Evolutionary conservation across 2,329 filamentous ascomycete species (phyloP), one percentile per base, ranked within the genome.

Genomic region (Septoria linicola): DNA sequence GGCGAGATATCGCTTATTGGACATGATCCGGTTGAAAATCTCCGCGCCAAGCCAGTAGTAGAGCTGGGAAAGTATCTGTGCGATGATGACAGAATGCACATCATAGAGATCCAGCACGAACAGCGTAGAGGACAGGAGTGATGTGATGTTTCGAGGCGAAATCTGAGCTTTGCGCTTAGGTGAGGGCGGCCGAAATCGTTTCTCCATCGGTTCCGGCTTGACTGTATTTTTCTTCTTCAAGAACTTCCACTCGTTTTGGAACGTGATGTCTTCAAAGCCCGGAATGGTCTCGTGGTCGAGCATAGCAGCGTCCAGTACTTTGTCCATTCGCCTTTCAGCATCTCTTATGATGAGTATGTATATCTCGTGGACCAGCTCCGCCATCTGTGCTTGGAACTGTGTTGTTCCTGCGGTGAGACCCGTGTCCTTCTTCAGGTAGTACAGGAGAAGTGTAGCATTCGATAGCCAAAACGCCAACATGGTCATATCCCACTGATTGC

Each of bases 51-150:
- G 80, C 93, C 93, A 99, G 73, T 96, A 99, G 37, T 97, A 79
- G 1, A 99, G 78, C 66, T 99, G 93, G 3, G 91, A 88, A 20
- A 96, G 76, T 51, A 97, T 89, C 67, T 99, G 93, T 1, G 90
- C 81, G 13, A 84, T 90, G 65, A 99, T 97, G 59, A 99, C 90
- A 0, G 93, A 96, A 72, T 99, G 93, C 17, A 99, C 90, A 64
- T 99, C 93, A 72, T 99, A 99, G n/a, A 99, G 80, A 68, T 99
- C 93, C 21, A 99, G 81, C 16, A 99, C 93, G 68, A 99, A 99
- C 11, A 99, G 78, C 0, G 93, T 97, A 2, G 93, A 97, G 0
- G 91, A 96, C 11, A 99, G 80, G 8, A 99, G 79, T 0, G 93
- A 97, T 1, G 91, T 97, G 56, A 99, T 91, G 68, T 96, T 97